phyloP scores from a whole-genome alignment of 2,329 filamentous ascomycete species.

The Pestalotiopsis sp. region DNA sequence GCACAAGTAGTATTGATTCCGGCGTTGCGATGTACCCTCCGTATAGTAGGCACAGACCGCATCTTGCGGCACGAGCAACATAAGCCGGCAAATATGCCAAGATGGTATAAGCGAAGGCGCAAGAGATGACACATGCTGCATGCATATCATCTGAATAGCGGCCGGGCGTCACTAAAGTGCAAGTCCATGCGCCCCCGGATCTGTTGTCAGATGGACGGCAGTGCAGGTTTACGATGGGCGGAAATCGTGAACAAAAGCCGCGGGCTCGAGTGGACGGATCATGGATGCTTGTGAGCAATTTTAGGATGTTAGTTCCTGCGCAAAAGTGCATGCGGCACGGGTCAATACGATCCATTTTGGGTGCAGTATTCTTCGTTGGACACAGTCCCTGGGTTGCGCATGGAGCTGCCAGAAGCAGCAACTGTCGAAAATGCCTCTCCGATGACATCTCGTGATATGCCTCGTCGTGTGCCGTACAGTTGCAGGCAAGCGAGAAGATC shows the following conservation, averaged over 20 bases:
- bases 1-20: too few relatives aligned
- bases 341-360: background rate
- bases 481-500: background rate
- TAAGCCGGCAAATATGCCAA: background rate
- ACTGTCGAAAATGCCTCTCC: background rate
- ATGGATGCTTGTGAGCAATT: background rate
- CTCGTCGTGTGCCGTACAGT: background rate
- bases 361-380: background rate
- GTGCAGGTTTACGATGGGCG: background rate
- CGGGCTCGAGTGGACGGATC: conserved; percentile 7
- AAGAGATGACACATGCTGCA: background rate
- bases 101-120: background rate
- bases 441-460: background rate
- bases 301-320: background rate
- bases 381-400: background rate
- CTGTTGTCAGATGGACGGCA: conserved; percentile 7
- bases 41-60: background rate
- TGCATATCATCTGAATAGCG: background rate
- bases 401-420: conserved; percentile 1
- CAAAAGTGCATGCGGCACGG: background rate
- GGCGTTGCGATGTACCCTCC: background rate
- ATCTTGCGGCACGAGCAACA: background rate
- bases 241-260: conserved; percentile 1
- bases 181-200: background rate
- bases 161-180: conserved; percentile 3